These are phyloP conservation scores for Mortierella sp. DNA, from an alignment of 371 early-diverging fungal genomes.

Conservation along the genomic window DNA sequence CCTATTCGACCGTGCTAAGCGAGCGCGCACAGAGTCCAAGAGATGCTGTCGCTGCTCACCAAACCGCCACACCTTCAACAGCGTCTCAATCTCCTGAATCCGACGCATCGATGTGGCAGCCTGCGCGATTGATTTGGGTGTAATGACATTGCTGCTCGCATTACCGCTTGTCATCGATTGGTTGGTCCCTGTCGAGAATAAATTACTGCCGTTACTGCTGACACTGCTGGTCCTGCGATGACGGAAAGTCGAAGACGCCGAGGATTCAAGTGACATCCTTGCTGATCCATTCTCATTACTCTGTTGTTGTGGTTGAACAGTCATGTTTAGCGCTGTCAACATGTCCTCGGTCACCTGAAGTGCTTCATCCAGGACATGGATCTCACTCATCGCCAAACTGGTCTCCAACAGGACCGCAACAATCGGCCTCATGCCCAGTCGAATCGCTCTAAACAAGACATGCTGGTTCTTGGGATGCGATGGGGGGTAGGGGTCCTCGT, in stretches of 20 bases:
- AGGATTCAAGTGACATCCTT: constrained; percentile 26
- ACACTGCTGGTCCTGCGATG: constrained; percentile 46
- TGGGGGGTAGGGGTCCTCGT: constrained; percentile 45
- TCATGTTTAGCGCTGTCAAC: constrained; percentile 25
- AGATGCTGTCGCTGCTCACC: constrained; percentile 44
- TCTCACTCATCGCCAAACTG: constrained; percentile 46
- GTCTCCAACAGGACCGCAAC: constrained; percentile 51
- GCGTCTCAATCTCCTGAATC: constrained; percentile 42
- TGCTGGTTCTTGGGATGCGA: constrained; percentile 53
- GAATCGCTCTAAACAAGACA: constrained; percentile 41
- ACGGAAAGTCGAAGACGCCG: constrained; percentile 17
- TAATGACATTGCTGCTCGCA: constrained; percentile 21
- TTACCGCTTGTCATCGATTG: neutral
- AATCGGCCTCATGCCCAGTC: constrained; percentile 54
- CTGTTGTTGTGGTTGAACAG: constrained; percentile 16
- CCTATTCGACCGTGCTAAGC: constrained; percentile 37
- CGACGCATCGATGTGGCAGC: constrained; percentile 36
- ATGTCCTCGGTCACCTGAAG: constrained; percentile 48
- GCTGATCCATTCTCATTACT: constrained; percentile 23
- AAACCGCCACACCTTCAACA: constrained; percentile 50
- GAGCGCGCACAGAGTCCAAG: constrained; percentile 37
- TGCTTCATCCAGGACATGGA: constrained; percentile 40
- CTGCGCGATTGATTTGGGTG: constrained; percentile 47
- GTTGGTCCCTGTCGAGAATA: neutral
- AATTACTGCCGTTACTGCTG: constrained; percentile 32